Percentiles rank a stretch among this genome's conserved stretches.
phyloP scores from a whole-genome alignment of 441 rosid genomes.

The Erodium trifolium region DNA sequence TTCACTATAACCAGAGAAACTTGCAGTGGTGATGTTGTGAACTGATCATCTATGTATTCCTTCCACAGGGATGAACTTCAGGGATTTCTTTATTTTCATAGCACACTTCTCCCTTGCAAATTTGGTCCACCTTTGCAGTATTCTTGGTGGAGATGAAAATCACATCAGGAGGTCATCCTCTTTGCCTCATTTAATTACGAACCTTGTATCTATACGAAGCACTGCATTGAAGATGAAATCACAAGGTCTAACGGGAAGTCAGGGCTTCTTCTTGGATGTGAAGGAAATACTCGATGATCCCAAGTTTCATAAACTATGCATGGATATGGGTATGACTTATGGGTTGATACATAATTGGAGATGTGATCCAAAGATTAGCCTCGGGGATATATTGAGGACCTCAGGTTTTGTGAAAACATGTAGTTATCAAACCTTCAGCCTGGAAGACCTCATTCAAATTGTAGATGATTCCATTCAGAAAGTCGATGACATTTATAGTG shows the following conservation, averaged over 20 bases:
- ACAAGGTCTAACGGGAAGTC: constrained; percentile 19
- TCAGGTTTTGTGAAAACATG: constrained; percentile 7
- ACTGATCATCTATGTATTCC: background rate
- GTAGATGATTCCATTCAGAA: constrained; percentile 26
- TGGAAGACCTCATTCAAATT: constrained; percentile 43
- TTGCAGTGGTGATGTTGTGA: background rate
- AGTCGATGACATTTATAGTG: constrained; percentile 17
- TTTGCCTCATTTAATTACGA: constrained; percentile 34
- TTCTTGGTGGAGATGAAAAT: constrained; percentile 21
- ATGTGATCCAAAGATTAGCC: constrained; percentile 23
- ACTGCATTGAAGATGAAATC: constrained; percentile 46
- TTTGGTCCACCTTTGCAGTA: constrained; percentile 32
- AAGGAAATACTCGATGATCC: constrained; percentile 41
- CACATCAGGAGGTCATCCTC: constrained; percentile 26
- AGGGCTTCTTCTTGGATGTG: constrained; percentile 30
- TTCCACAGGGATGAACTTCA: constrained; percentile 74
- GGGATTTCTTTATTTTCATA: constrained; percentile 59
- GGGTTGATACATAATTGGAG: constrained; percentile 29
- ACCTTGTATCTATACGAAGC: constrained; percentile 40
- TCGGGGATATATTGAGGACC: constrained; percentile 25
- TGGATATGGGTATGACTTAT: constrained; percentile 39
- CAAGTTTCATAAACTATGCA: constrained; percentile 40
- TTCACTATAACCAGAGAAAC: background rate
- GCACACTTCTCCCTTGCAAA: constrained; percentile 51
- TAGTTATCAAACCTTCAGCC: constrained; percentile 26